Percentiles rank a stretch among this genome's conserved stretches.
Conservation (phyloP, 495 filamentous ascomycete genomes). For the Penicillium arizonense region DNA sequence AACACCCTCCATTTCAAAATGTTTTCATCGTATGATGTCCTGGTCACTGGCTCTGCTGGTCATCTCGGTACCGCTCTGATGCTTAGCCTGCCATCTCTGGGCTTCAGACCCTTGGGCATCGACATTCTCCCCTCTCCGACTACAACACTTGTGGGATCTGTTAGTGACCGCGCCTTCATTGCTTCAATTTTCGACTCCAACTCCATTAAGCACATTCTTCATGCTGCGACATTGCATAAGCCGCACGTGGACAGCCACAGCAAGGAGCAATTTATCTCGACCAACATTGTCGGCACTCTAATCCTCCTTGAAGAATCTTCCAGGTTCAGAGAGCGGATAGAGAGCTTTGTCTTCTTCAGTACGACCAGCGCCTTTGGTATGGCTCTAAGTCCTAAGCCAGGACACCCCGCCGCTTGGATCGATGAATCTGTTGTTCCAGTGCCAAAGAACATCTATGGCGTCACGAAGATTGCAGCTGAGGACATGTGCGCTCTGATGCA, state of each 20-base stretch:
- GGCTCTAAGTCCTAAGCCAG: conserved; percentile 6
- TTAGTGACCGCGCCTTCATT: conserved; percentile 1
- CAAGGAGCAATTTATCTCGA: conserved; percentile 5
- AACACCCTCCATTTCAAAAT: background rate
- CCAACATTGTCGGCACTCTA: conserved; percentile 3
- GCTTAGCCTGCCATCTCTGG: conserved; percentile 4
- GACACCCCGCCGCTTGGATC: conserved; percentile 6
- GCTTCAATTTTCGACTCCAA: conserved; percentile 1
- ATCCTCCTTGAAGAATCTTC: conserved; percentile 6
- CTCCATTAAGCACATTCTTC: conserved; percentile 2
- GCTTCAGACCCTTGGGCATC: conserved; percentile 4
- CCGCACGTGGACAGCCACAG: conserved; percentile 6
- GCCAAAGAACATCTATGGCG: conserved; percentile 7
- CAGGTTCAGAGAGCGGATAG: background rate
- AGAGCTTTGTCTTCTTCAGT: conserved; percentile 7
- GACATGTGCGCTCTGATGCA: conserved; percentile 7
- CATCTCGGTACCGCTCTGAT: conserved; percentile 6
- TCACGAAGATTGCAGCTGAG: conserved; percentile 6
- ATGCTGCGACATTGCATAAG: conserved; percentile 4
- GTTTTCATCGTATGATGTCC: conserved; percentile 2
- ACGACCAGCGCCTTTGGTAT: conserved; percentile 6
- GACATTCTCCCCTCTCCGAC: conserved; percentile 4
- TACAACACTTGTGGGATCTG: conserved; percentile 4
- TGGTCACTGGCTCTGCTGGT: conserved; percentile 9
- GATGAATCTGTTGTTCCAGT: conserved; percentile 4